These are phyloP conservation scores for Aspergillus funiculosus DNA, from an alignment of 495 filamentous ascomycete species.

Conservation along the genomic window DNA sequence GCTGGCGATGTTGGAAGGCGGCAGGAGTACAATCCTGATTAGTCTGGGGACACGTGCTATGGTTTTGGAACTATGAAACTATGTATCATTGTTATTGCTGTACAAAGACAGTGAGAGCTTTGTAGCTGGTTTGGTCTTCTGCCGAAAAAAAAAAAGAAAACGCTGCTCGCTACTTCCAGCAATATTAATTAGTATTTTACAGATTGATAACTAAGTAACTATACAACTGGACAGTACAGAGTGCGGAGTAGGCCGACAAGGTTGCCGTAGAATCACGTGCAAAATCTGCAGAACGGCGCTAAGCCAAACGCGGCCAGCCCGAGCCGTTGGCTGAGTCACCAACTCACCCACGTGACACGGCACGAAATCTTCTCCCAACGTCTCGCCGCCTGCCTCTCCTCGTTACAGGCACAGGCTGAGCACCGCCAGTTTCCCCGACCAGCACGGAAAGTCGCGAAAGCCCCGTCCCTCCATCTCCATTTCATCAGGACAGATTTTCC, in stretches of 20 bases:
- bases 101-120: too few relatives aligned
- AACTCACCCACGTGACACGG: constrained; percentile 21
- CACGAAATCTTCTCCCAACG: constrained; percentile 37
- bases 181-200: too few relatives aligned
- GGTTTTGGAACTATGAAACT: constrained; percentile 1
- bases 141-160: not conserved
- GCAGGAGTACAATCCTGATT: not conserved
- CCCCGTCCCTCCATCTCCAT: constrained; percentile 43
- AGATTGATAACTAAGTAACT: too few relatives aligned
- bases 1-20: constrained; percentile 9
- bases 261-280: too few relatives aligned
- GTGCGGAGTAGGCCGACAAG: too few relatives aligned
- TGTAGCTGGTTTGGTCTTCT: too few relatives aligned
- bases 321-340: constrained; percentile 23
- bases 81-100: constrained; percentile 12
- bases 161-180: not conserved
- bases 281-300: not conserved
- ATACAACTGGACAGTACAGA: too few relatives aligned
- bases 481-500: constrained; percentile 36
- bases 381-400: constrained; percentile 27
- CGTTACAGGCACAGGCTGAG: constrained; percentile 36
- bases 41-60: not conserved
- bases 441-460: constrained; percentile 42
- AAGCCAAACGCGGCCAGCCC: constrained; percentile 14
- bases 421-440: constrained; percentile 41